A percentile compares a stretch with the other conserved stretches of the same genome.
These are phyloP conservation scores for Pseudocercospora musae DNA, from an alignment of 2,329 filamentous ascomycete species.

Conservation along the genomic window DNA sequence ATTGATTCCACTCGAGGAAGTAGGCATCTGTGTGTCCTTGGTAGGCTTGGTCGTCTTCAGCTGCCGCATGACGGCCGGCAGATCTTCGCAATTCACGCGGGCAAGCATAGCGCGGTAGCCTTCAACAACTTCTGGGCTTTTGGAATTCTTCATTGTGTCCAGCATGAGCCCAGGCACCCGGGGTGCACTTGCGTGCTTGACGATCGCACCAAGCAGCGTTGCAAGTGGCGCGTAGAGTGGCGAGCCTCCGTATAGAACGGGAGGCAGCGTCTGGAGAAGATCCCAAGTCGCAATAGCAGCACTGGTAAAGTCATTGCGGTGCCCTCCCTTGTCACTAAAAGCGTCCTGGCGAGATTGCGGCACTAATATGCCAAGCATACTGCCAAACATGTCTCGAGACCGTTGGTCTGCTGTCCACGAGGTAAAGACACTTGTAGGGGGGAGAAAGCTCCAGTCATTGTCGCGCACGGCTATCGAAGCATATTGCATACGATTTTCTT, in stretches of 20 bases:
- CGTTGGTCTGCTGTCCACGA: background rate
- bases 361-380: slow-evolving; percentile 18
- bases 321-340: background rate
- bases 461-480: background rate
- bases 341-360: background rate
- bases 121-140: background rate
- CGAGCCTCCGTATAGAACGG: background rate
- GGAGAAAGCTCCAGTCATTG: slow-evolving; percentile 22
- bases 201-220: background rate
- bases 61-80: background rate
- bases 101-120: slow-evolving; percentile 4
- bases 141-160: background rate
- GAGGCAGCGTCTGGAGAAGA: slow-evolving; percentile 9
- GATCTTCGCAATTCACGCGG: slow-evolving; percentile 2
- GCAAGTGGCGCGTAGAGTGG: background rate
- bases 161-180: background rate
- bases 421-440: slow-evolving; percentile 14
- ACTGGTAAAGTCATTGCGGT: slow-evolving; percentile 20
- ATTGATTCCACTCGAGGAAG: background rate
- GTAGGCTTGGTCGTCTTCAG: background rate
- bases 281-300: slow-evolving; percentile 24
- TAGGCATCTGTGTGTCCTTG: background rate
- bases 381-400: slow-evolving; percentile 13
- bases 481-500: background rate
- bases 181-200: slow-evolving; percentile 2